These are phyloP conservation scores for Boletus mariae DNA, from an alignment of 1,284 basidiomycete species.

Conservation along the genomic window DNA sequence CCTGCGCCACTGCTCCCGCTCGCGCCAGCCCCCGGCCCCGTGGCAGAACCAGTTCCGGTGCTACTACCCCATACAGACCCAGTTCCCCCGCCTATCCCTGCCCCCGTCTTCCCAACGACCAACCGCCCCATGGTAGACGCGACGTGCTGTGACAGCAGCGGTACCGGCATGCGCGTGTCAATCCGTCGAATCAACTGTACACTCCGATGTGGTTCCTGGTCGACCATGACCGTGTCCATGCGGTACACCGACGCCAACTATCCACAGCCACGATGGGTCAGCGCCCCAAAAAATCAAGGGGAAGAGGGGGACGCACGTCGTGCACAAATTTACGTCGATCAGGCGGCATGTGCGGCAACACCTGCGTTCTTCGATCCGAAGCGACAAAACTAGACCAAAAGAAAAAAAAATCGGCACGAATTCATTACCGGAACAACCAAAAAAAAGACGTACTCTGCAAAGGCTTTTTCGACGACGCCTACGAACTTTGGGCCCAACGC, in stretches of 20 bases:
- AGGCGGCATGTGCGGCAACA: slow-evolving; percentile 79
- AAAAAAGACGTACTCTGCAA: slow-evolving; percentile 60
- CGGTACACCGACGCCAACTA: slow-evolving; percentile 74
- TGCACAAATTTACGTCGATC: slow-evolving; percentile 78
- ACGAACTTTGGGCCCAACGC: slow-evolving; percentile 53
- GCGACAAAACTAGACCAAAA: slow-evolving; percentile 58
- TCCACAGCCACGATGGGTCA: background rate
- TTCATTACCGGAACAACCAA: background rate
- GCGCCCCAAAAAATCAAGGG: background rate
- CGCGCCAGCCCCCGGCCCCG: background rate
- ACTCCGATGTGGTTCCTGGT: slow-evolving; percentile 78
- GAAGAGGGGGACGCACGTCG: slow-evolving; percentile 44
- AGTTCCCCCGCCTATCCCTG: background rate
- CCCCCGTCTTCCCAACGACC: slow-evolving; percentile 29
- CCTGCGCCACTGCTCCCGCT: background rate
- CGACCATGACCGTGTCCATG: slow-evolving; percentile 80
- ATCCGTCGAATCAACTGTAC: slow-evolving; percentile 78
- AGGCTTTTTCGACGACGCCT: slow-evolving; percentile 70
- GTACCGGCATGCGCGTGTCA: slow-evolving; percentile 74
- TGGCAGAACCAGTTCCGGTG: too few species aligned
- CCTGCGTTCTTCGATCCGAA: slow-evolving; percentile 65
- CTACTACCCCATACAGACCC: background rate
- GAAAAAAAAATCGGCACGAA: background rate
- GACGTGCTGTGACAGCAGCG: slow-evolving; percentile 55
- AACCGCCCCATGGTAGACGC: slow-evolving; percentile 49